Conservation (phyloP, 2,329 filamentous ascomycete genomes). For the Fusarium drepaniforme region DNA sequence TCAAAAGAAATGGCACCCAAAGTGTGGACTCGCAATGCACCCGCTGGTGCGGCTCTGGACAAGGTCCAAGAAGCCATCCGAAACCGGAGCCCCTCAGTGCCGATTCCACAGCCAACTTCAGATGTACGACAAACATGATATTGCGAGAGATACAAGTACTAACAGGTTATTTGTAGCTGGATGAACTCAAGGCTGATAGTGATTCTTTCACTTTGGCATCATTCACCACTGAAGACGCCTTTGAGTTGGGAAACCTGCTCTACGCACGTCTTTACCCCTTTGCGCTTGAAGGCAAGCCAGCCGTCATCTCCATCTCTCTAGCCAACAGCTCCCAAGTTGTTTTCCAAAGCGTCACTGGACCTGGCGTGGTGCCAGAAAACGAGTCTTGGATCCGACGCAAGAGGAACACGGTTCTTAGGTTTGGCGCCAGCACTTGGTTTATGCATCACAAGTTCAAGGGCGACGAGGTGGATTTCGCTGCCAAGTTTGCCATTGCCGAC, state of each 20-base stretch:
- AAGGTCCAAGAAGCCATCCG: conserved; percentile 38
- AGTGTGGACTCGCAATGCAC: conserved; percentile 28
- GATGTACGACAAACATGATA: conserved; percentile 24
- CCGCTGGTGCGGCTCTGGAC: conserved; percentile 25
- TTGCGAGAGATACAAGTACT: background rate
- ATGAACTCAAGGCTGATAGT: conserved; percentile 49
- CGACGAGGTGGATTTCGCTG: conserved; percentile 73
- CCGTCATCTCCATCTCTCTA: conserved; percentile 75
- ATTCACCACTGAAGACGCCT: conserved; percentile 75
- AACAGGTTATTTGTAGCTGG: conserved; percentile 36
- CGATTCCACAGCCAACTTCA: conserved; percentile 35
- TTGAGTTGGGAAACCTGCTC: conserved; percentile 73
- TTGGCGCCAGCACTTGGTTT: conserved; percentile 77
- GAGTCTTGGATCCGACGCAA: conserved; percentile 79
- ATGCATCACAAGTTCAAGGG: conserved; percentile 75
- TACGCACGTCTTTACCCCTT: conserved; percentile 71
- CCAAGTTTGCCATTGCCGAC: conserved; percentile 72
- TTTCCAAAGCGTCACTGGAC: conserved; percentile 77
- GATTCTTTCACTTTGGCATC: conserved; percentile 59
- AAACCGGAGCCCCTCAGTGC: conserved; percentile 15
- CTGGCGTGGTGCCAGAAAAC: conserved; percentile 78
- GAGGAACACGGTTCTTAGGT: conserved; percentile 77
- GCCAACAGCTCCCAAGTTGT: conserved; percentile 70
- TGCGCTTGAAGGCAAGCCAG: conserved; percentile 51
- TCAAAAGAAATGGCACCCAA: conserved; percentile 25